These are phyloP conservation scores for Nymphaea colorata DNA, from an alignment of 164 flowering plant genomes.

Conservation along the genomic window DNA sequence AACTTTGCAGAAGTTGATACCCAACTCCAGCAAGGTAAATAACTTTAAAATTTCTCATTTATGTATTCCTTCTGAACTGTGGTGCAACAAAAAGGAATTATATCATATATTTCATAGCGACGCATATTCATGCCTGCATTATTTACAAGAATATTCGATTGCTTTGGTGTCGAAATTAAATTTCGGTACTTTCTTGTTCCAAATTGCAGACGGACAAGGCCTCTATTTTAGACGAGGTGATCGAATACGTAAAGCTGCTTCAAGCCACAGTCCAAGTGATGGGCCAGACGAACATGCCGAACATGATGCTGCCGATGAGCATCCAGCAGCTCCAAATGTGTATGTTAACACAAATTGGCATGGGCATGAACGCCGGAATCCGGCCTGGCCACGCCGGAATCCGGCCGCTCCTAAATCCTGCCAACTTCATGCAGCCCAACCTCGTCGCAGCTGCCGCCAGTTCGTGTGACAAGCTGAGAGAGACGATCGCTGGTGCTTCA, in stretches of 20 bases:
- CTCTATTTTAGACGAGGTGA: constrained; percentile 86
- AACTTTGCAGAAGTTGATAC: constrained; percentile 81
- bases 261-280: constrained; percentile 70
- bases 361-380: constrained; percentile 21
- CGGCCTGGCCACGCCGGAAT: constrained; percentile 17
- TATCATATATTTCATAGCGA: too few relatives aligned
- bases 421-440: constrained; percentile 22
- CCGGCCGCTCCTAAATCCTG: background rate
- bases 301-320: constrained; percentile 62
- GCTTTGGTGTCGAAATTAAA: too few relatives aligned
- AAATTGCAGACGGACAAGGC: constrained; percentile 69
- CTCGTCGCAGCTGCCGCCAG: constrained; percentile 1
- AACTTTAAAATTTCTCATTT: too few relatives aligned
- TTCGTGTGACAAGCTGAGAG: constrained; percentile 34
- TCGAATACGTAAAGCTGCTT: constrained; percentile 73
- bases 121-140: too few relatives aligned
- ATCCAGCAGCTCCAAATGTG: constrained; percentile 80
- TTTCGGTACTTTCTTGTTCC: background rate
- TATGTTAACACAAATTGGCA: constrained; percentile 50
- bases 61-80: too few relatives aligned
- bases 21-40: constrained; percentile 78
- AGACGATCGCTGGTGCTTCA: constrained; percentile 12
- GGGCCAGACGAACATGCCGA: constrained; percentile 43
- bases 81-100: too few relatives aligned
- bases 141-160: too few relatives aligned